A percentile compares a stretch with the other conserved stretches of the same genome.
Evolutionary conservation across 2,329 filamentous ascomycete species (phyloP).

Genomic region (Colletotrichum euphorbiae): DNA sequence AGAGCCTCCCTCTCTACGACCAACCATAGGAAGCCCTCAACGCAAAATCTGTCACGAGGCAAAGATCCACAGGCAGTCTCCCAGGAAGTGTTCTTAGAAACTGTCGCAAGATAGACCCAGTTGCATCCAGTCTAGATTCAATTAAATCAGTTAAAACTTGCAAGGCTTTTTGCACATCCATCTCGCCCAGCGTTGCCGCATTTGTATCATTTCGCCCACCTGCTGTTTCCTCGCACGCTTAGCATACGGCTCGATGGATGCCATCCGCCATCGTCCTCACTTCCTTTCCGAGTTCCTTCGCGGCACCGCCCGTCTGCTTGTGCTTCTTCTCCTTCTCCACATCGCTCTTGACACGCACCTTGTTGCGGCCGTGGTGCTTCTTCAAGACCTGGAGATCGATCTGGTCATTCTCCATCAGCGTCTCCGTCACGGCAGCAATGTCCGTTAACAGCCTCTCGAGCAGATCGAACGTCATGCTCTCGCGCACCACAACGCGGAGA

Average conservation of each 20-base stretch:
- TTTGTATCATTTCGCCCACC: too few relatives aligned
- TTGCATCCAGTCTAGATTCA: too few relatives aligned
- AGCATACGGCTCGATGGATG: constrained; percentile 49
- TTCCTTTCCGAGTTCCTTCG: constrained; percentile 7
- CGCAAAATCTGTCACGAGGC: too few relatives aligned
- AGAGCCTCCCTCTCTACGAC: too few relatives aligned
- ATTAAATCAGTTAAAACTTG: too few relatives aligned
- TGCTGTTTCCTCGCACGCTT: not conserved
- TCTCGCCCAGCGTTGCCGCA: too few relatives aligned
- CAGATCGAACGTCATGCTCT: constrained; percentile 76
- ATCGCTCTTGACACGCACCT: constrained; percentile 31
- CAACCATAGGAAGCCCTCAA: too few relatives aligned
- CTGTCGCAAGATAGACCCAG: too few relatives aligned
- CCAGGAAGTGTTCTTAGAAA: too few relatives aligned
- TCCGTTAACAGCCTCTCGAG: constrained; percentile 72
- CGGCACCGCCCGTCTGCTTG: constrained; percentile 11
- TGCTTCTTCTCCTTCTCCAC: constrained; percentile 33
- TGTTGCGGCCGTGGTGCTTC: constrained; percentile 30
- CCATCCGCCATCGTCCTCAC: constrained; percentile 42
- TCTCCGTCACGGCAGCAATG: constrained; percentile 70
- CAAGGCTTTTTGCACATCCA: too few relatives aligned
- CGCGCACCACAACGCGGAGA: constrained; percentile 73
- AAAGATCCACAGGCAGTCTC: too few relatives aligned
- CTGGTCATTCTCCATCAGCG: constrained; percentile 59
- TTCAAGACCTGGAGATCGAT: constrained; percentile 38